Base-by-base conservation (phyloP, 768 basidiomycete genomes). In the Lactifluus pinguis region DNA sequence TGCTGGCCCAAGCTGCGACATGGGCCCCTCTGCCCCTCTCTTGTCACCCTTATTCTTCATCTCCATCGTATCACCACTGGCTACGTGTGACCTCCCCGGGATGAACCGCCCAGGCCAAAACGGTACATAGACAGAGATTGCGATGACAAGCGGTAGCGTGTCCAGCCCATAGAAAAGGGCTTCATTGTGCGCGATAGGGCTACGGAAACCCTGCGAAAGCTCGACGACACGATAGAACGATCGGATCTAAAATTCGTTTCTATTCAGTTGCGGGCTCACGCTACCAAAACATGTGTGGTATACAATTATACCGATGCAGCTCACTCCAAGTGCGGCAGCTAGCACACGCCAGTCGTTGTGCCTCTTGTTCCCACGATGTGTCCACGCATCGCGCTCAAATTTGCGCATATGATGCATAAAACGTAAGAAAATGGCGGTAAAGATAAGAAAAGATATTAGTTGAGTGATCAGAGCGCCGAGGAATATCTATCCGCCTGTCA, bases 21-120 rank as follows among this genome's bases (percentile, higher is more conserved):
- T 36, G n/a, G 15, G 34, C 42, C 25, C 36, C 10, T 47, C 38
- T 29, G 9, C 53, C n/a, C 32, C 29, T 29, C 36, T 48, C 32
- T 53, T n/a, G n/a, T n/a, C 45, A 48, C 45, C 36, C 44, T 54
- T 52, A 25, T 17, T 44, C 45, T 42, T 44, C 47, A 38, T 36
- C 44, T 32, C 19, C 30, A 73, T 83, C 63, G 74, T 79, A 68
- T 73, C 74, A 52, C 74, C 73, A 66, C 75, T 75, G 70, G 14
- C 25, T 30, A 34, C 34, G 36, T 19, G 32, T 2, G 38, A 49
- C 19, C 30, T 34, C 36, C 44, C 60, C 0, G 65, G 65, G 32
- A 83, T 82, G 67, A 81, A 80, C 63, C 78, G 69, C 6, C 84
- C 83, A 3, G 85, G 87, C 85, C 86, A 90, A 69, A 85, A 83